Percentiles rank a stretch among this genome's conserved stretches.
phyloP scores from a whole-genome alignment of 371 early-diverging fungal species.

The Neoconidiobolus thromboides region DNA sequence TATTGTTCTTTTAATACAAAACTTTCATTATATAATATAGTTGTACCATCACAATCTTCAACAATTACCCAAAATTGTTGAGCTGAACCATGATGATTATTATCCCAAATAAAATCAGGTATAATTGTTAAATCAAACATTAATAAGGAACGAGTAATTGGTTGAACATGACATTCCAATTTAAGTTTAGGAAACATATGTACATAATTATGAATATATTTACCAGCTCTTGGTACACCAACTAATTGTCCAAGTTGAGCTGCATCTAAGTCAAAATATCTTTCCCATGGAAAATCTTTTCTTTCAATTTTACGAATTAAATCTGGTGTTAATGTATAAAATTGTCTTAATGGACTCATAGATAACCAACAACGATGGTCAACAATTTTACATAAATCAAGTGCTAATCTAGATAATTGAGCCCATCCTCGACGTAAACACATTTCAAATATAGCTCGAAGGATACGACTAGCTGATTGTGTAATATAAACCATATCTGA shows the following conservation, averaged over 20 bases:
- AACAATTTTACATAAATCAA: conserved; percentile 86
- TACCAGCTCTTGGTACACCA: conserved; percentile 70
- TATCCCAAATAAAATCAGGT: conserved; percentile 87
- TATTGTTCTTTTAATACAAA: conserved; percentile 67
- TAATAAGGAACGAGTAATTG: conserved; percentile 76
- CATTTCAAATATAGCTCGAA: conserved; percentile 93
- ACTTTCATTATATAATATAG: conserved; percentile 67
- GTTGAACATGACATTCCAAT: conserved; percentile 74
- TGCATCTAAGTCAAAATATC: conserved; percentile 74
- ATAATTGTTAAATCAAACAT: conserved; percentile 76
- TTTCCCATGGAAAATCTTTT: conserved; percentile 86
- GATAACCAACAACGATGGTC: conserved; percentile 82
- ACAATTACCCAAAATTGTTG: conserved; percentile 88
- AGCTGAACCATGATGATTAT: conserved; percentile 60
- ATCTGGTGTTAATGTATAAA: conserved; percentile 60
- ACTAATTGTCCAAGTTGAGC: conserved; percentile 87
- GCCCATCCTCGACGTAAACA: conserved; percentile 90
- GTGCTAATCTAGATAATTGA: conserved; percentile 56
- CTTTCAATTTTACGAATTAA: conserved; percentile 73
- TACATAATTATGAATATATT: conserved; percentile 62
- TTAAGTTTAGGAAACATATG: conserved; percentile 87
- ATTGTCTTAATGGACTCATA: conserved; percentile 88
- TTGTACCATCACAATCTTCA: conserved; percentile 83
- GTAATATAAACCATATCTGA: conserved; percentile 94
- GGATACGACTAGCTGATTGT: conserved; percentile 81